Conservation (phyloP, 495 filamentous ascomycete species). For the Penicillium psychrofluorescens region DNA sequence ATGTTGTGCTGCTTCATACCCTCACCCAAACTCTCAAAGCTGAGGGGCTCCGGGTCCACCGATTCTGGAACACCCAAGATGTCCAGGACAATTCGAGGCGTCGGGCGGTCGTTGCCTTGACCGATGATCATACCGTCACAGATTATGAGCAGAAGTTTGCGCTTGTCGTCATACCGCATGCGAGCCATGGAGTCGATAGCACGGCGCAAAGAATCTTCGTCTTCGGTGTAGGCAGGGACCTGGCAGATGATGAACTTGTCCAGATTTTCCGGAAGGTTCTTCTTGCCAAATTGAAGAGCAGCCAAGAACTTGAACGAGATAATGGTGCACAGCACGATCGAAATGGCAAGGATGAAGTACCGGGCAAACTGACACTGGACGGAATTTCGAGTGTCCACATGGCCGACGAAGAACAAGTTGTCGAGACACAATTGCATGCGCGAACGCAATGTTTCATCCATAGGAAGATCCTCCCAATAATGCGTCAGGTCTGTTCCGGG, state of each 20-base stretch:
- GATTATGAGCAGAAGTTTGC: conserved; percentile 20
- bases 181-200: conserved; percentile 94
- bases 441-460: conserved; percentile 45
- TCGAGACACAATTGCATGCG: conserved; percentile 82
- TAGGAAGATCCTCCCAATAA: conserved; percentile 63
- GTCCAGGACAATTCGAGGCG: conserved; percentile 91
- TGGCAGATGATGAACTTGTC: conserved; percentile 99
- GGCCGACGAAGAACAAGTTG: conserved; percentile 92
- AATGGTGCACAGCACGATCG: conserved; percentile 69
- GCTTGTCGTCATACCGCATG: conserved; percentile 95
- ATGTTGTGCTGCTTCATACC: conserved; percentile 98
- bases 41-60: conserved; percentile 93
- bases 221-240: conserved; percentile 96
- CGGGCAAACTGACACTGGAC: conserved; percentile 77
- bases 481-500: conserved; percentile 77
- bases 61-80: conserved; percentile 91
- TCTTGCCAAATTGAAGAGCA: conserved; percentile 85
- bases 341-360: conserved; percentile 88
- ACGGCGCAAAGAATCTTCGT: conserved; percentile 92
- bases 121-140: conserved; percentile 83
- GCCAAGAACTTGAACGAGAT: conserved; percentile 96
- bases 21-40: conserved; percentile 94
- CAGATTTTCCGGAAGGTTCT: conserved; percentile 87
- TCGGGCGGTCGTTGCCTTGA: conserved; percentile 93
- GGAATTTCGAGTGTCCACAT: conserved; percentile 87